Evolutionary conservation across 2,329 filamentous ascomycete genomes (phyloP).

Genomic region (Teratosphaeria pseudoeucalypti): DNA sequence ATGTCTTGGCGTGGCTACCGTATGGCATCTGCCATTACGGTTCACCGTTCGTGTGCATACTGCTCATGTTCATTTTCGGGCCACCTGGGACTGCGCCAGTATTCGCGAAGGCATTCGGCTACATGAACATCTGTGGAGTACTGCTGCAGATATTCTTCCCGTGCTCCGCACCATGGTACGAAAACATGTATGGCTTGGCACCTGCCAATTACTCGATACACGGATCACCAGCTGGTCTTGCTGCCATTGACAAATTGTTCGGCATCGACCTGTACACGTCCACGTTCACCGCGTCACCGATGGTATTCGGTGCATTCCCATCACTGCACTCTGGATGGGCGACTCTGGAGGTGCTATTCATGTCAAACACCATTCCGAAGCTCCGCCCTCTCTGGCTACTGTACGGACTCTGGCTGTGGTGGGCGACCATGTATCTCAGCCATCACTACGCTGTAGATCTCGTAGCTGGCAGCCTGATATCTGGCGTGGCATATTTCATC

Average conservation of each 20-base stretch:
- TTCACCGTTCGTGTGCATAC: conserved; percentile 67
- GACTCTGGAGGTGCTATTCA: conserved; percentile 80
- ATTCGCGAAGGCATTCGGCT: conserved; percentile 80
- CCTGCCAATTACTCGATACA: conserved; percentile 87
- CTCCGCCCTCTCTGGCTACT: conserved; percentile 68
- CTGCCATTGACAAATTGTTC: conserved; percentile 79
- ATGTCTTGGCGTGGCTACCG: conserved; percentile 84
- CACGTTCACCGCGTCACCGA: conserved; percentile 76
- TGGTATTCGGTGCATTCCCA: conserved; percentile 92
- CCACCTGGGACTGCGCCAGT: conserved; percentile 76
- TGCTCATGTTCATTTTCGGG: conserved; percentile 75
- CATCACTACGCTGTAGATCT: conserved; percentile 96
- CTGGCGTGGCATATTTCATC: conserved; percentile 64
- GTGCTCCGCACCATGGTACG: conserved; percentile 94
- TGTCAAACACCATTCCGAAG: conserved; percentile 83
- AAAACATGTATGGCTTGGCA: conserved; percentile 81
- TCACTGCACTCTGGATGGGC: conserved; percentile 85
- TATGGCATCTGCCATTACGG: conserved; percentile 89
- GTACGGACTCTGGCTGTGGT: conserved; percentile 92
- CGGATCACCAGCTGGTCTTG: conserved; percentile 80
- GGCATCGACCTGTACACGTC: conserved; percentile 89
- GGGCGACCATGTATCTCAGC: conserved; percentile 96
- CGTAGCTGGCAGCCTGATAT: conserved; percentile 63
- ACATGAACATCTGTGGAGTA: conserved; percentile 82
- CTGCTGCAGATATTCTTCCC: conserved; percentile 83